phyloP scores from a whole-genome alignment of 495 filamentous ascomycete genomes.

The Glonium stellatum region DNA sequence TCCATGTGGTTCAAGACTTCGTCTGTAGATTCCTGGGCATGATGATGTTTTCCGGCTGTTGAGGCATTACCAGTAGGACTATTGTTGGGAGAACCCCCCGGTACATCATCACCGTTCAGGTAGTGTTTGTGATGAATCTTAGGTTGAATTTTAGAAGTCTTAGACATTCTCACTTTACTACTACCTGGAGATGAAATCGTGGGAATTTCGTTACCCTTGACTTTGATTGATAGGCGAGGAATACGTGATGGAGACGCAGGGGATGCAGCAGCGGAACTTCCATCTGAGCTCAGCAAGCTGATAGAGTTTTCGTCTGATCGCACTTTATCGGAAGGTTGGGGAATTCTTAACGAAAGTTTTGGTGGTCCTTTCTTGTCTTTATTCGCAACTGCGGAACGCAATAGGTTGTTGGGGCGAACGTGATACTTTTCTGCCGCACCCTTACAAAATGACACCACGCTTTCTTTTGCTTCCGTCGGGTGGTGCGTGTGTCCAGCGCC shows the following conservation, averaged over 20 bases:
- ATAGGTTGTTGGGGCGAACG: neutral
- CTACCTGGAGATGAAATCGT: neutral
- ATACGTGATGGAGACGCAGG: slow-evolving; percentile 12
- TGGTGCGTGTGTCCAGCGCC: neutral
- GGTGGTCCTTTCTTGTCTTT: neutral
- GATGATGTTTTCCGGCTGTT: too few species aligned
- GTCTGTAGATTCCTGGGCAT: too few species aligned
- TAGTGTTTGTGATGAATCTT: neutral
- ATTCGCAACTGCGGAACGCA: too few species aligned
- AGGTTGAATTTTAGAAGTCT: neutral
- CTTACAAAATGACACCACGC: neutral
- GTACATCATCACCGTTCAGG: neutral
- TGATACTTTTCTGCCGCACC: neutral
- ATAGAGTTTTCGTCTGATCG: slow-evolving; percentile 9
- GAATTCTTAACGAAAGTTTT: slow-evolving; percentile 18
- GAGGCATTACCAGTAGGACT: too few species aligned
- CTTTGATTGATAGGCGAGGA: slow-evolving; percentile 5
- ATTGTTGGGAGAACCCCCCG: neutral
- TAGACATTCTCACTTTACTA: neutral
- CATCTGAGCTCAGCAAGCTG: slow-evolving; percentile 2
- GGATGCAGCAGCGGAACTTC: slow-evolving; percentile 6
- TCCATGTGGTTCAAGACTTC: too few species aligned
- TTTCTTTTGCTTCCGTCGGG: neutral
- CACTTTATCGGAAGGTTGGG: neutral
- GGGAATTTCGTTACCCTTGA: neutral